A percentile compares a stretch with the other conserved stretches of the same genome.
These are phyloP conservation scores for Agaricales sp. DNA, from an alignment of 1,284 basidiomycete species.

Conservation along the genomic window DNA sequence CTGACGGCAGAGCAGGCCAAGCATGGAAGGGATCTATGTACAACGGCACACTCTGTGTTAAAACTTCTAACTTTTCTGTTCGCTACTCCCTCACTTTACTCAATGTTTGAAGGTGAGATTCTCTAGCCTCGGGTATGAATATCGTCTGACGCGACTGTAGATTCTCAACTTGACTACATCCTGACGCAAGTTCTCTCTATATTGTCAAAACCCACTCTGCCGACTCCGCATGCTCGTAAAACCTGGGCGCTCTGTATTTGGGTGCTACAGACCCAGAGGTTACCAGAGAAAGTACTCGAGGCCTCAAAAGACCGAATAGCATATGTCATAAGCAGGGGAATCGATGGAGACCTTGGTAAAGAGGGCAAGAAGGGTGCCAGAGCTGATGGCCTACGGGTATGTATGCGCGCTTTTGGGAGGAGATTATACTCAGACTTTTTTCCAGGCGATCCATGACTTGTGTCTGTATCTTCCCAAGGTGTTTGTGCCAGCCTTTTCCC, in stretches of 20 bases:
- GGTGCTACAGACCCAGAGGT: slow-evolving; percentile 57
- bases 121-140: slow-evolving; percentile 3
- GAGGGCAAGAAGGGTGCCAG: slow-evolving; percentile 76
- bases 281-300: slow-evolving; percentile 46
- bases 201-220: slow-evolving; percentile 52
- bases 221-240: slow-evolving; percentile 74
- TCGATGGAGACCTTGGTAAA: slow-evolving; percentile 73
- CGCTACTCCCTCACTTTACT: slow-evolving; percentile 44
- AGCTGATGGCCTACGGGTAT: slow-evolving; percentile 65
- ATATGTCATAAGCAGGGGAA: slow-evolving; percentile 59
- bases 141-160: slow-evolving; percentile 28
- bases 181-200: slow-evolving; percentile 57
- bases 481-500: not conserved
- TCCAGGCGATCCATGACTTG: not conserved
- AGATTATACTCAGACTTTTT: not conserved
- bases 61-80: slow-evolving; percentile 51
- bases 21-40: slow-evolving; percentile 65
- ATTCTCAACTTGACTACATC: slow-evolving; percentile 44
- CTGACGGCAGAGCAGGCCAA: slow-evolving; percentile 69
- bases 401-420: not conserved
- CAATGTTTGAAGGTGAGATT: slow-evolving; percentile 48
- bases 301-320: slow-evolving; percentile 55
- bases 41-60: slow-evolving; percentile 55
- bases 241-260: slow-evolving; percentile 67
- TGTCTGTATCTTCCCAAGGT: not conserved